Base-by-base conservation (phyloP, 768 basidiomycete species). In the Trametes gibbosa region DNA sequence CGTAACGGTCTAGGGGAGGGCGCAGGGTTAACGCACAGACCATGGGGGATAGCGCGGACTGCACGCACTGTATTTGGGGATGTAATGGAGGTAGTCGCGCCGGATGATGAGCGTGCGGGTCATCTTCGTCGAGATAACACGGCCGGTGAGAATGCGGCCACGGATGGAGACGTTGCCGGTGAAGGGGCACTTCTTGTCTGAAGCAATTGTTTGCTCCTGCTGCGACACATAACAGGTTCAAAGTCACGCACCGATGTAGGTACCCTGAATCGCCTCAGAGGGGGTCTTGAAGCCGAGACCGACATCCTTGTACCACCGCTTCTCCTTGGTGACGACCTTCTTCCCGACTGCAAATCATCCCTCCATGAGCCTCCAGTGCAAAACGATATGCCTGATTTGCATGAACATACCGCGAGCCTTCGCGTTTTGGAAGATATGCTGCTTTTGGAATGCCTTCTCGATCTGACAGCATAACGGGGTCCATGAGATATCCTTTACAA, bases 101-200 rank as follows among this genome's bases (percentile, higher is more conserved):
- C 97, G 95, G 79, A 99, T 94, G 78, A 98, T 85, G 73, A 98
- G 84, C 59, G 97, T 98, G 73, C 96, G 92, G 74, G 90, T 96
- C 97, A 99, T 98, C 84, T 99, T 99, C 47, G 95, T 97, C 53
- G 96, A 98, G 62, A 98, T 81, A 63, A 99, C 96, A 75, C 92
- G 92, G 75, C 97, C 97, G 50, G 95, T 96, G 63, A 99, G 80
- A 78, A 99, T 99, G 70, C 97, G 95, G 56, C 97, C 97, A 73
- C 97, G 96, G 75, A 99, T 99, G 56, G 97, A 98, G 69, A 99
- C 80, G 66, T 94, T 81, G 65, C 96, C 92, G 65, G 93, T 95
- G 84, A 98, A 99, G 25, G 97, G 97, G 81, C 97, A 99, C 80
- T 99, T 99, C 84, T 98, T 98, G 85, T 99, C 97, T 94, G 37